Percentiles rank a stretch among this genome's conserved stretches.
Evolutionary conservation across 2,329 filamentous ascomycete species (phyloP).

Genomic region (Ilyonectria mors-panacis): DNA sequence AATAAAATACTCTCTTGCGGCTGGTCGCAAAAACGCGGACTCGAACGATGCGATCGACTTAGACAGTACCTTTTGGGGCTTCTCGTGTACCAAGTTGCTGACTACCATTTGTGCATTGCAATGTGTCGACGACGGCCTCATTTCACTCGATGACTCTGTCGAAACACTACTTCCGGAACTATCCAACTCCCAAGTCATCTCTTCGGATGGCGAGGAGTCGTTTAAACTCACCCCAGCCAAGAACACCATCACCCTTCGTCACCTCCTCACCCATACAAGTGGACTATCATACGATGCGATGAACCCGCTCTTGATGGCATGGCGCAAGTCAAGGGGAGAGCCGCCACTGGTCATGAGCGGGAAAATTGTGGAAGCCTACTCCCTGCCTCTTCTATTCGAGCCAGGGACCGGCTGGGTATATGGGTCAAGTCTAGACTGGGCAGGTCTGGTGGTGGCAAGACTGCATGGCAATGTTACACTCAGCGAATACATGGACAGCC

Average conservation of each 20-base stretch:
- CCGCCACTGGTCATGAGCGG: constrained; percentile 21
- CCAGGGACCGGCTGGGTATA: constrained; percentile 25
- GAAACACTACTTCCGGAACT: constrained; percentile 14
- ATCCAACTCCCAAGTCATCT: constrained; percentile 6
- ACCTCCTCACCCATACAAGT: constrained; percentile 24
- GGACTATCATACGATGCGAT: constrained; percentile 27
- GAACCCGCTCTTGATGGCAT: constrained; percentile 22
- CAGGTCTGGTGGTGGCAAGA: constrained; percentile 19
- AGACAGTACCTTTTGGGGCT: constrained; percentile 14
- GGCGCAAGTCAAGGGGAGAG: constrained; percentile 24
- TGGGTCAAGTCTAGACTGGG: constrained; percentile 24
- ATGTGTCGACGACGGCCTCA: constrained; percentile 16
- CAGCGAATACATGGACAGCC: constrained; percentile 7
- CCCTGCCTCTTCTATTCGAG: constrained; percentile 25
- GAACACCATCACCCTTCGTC: constrained; percentile 16
- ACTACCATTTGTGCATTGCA: constrained; percentile 21
- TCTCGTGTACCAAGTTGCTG: constrained; percentile 23
- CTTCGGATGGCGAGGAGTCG: not conserved
- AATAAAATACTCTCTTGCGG: not conserved
- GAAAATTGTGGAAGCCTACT: constrained; percentile 15
- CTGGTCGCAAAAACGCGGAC: not conserved
- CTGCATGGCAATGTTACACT: constrained; percentile 14
- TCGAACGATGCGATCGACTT: constrained; percentile 1
- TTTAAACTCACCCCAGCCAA: constrained; percentile 14
- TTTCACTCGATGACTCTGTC: constrained; percentile 19